Base-by-base conservation (phyloP, 208 protist species). In the Leishmania braziliensis region DNA sequence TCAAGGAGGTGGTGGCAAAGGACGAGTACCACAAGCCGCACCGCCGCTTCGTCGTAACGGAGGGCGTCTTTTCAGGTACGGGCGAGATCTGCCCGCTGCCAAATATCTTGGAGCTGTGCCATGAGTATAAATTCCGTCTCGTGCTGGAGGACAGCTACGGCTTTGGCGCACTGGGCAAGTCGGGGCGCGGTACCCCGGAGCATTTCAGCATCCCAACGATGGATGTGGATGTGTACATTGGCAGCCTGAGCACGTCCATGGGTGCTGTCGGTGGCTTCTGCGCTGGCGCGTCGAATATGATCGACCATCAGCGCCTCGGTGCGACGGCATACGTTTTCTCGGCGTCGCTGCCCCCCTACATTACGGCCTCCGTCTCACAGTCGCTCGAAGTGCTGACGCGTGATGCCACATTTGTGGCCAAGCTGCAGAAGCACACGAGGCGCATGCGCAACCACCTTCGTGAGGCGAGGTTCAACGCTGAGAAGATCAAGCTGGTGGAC, bases 111-210 rank as follows among this genome's bases (percentile, higher is more conserved):
- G 87, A 84, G 77, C 92, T 99, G 26, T 99, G 98, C 82, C 82
- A 97, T 26, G 91, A 94, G 80, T 99, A 99, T 88, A 96, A 98
- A 75, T 99, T 98, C 87, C 90, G 96, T 60, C 78, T 99, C 29
- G 95, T 99, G 3, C 82, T 99, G 18, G 99, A 99, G 66, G 99
- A 99, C 83, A 97, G 95, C 69, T 94, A 98, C 78, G 96, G 96
- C 26, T 96, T 99, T 79, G 99, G 98, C 54, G 92, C 93, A 18
- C 83, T 99, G 4, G 99, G 99, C 79, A 90, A 93, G 62, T 98
- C 92, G 12, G 98, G 98, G 48, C 93, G 96, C 73, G 99, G 99
- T 53, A 97, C 96, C 0, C 92, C 92, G 23, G 98, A 99, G 84
- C 93, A 99, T 81, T 99, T 95, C 78, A 90, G 90, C 66, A 89